Evolutionary conservation across 176 grass and related monocot species (phyloP), one percentile per base, ranked within the genome.

Genomic region (Zoysia japonica): DNA sequence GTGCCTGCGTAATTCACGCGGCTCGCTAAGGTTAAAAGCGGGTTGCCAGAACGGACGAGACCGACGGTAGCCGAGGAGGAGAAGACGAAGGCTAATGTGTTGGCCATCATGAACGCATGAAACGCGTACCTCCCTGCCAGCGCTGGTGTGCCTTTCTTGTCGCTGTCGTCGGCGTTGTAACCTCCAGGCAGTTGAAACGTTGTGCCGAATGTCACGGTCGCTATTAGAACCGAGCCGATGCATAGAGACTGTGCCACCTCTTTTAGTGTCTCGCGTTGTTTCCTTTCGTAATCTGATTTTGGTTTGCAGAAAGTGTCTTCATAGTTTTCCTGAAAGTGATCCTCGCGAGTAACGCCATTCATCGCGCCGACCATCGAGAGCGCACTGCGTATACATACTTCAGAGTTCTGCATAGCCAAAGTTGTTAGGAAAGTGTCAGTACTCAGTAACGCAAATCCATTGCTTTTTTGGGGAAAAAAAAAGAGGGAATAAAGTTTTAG

Each of bases 151-250:
- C 85, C 84, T 47, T 7, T 7, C 6, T 47, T 47, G 6, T 5
- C 8, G 8, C 8, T 5, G 8, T 47, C 48, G 17, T 40, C 85
- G 1, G 62, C 61, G 72, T 19, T 61, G 6, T 82, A 87, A 63
- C 85, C 85, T 0, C 85, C 72, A 2, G 85, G 79, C 9, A 71
- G 28, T 19, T 65, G 20, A 7, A 87, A 87, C 50, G 11, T 56
- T 28, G 54, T 65, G 35, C 64, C 72, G 11, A 82, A 87, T 3
- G 85, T 51, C 16, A 61, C 79, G 0, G 85, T 87, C 9, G 85
- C 72, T 40, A 82, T 56, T 5, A 87, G 64, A 40, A 72, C 85
- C 15, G 85, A 77, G 42, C 45, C 63, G 43, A 87, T 36, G 47
- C 40, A 9, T 13, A 82, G 19, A 14, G 5, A 54, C 38, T 77